Conservation (phyloP, 2,329 filamentous ascomycete genomes). For the Pochonia chlamydosporia region DNA sequence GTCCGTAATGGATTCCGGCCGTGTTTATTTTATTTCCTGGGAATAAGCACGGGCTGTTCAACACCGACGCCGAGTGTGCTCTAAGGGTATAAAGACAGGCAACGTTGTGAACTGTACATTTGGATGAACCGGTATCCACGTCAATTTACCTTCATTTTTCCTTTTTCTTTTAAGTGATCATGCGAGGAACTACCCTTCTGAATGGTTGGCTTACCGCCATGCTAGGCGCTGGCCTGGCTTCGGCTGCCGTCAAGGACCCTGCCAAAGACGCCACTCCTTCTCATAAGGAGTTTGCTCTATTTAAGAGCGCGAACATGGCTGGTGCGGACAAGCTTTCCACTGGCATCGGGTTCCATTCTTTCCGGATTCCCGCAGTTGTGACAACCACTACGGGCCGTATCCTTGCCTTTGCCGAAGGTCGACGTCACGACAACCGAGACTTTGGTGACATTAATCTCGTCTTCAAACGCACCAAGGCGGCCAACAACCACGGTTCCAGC, state of each 20-base stretch:
- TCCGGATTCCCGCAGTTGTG: conserved; percentile 20
- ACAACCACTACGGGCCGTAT: conserved; percentile 18
- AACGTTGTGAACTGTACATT: too few relatives aligned
- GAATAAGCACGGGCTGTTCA: too few relatives aligned
- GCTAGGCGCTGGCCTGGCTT: neutral
- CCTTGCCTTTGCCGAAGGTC: conserved; percentile 21
- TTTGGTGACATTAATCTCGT: conserved; percentile 24
- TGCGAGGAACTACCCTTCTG: neutral
- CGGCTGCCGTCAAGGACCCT: neutral
- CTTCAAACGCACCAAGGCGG: conserved; percentile 20
- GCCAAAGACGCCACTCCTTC: conserved; percentile 1
- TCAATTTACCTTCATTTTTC: neutral
- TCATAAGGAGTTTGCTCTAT: conserved; percentile 19
- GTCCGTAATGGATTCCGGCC: too few relatives aligned
- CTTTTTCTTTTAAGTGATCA: neutral
- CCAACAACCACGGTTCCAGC: conserved; percentile 14
- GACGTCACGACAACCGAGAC: conserved; percentile 18
- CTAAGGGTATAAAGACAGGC: too few relatives aligned
- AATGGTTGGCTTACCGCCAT: neutral
- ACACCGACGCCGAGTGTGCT: too few relatives aligned
- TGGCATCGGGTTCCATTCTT: conserved; percentile 23
- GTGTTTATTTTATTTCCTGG: too few relatives aligned
- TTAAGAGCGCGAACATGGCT: conserved; percentile 21
- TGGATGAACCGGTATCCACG: too few relatives aligned
- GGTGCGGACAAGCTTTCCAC: conserved; percentile 19